Evolutionary conservation across 805 yeast genomes (phyloP).

Genomic region (Brettanomyces naardenensis): DNA sequence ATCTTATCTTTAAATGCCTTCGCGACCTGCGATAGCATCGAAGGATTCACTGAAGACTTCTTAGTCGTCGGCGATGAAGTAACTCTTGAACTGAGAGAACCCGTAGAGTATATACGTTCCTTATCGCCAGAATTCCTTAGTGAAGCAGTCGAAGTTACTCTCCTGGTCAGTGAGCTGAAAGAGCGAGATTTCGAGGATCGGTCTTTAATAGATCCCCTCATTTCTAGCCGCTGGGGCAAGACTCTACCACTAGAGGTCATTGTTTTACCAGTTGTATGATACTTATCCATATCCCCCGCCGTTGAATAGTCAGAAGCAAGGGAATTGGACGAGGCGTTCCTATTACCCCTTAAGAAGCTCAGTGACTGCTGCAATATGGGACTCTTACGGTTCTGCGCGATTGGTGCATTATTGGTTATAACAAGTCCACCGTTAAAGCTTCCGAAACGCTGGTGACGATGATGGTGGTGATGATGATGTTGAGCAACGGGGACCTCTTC

Average conservation of each 20-base stretch:
- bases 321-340: slow-evolving; percentile 19
- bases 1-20: slow-evolving; percentile 63
- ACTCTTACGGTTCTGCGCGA: slow-evolving; percentile 15
- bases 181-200: slow-evolving; percentile 39
- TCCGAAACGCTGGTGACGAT: slow-evolving; percentile 5
- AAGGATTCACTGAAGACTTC: slow-evolving; percentile 81
- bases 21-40: slow-evolving; percentile 80
- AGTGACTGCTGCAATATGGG: slow-evolving; percentile 32
- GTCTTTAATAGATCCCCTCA: slow-evolving; percentile 12
- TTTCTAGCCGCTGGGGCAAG: slow-evolving; percentile 38
- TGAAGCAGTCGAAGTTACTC: slow-evolving; percentile 29
- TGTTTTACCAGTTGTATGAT: slow-evolving; percentile 27
- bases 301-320: slow-evolving; percentile 12
- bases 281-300: slow-evolving; percentile 23
- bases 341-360: slow-evolving; percentile 25
- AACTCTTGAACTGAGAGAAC: slow-evolving; percentile 33
- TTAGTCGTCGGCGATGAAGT: slow-evolving; percentile 38
- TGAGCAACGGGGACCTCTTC: background rate
- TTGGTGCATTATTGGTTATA: background rate
- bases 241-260: slow-evolving; percentile 36
- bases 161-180: slow-evolving; percentile 34
- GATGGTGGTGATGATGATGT: slow-evolving; percentile 2
- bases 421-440: background rate
- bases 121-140: slow-evolving; percentile 24
- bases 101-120: slow-evolving; percentile 20